Evolutionary conservation across 495 filamentous ascomycete genomes (phyloP).

Genomic region (Sabuloglossum arenarium): DNA sequence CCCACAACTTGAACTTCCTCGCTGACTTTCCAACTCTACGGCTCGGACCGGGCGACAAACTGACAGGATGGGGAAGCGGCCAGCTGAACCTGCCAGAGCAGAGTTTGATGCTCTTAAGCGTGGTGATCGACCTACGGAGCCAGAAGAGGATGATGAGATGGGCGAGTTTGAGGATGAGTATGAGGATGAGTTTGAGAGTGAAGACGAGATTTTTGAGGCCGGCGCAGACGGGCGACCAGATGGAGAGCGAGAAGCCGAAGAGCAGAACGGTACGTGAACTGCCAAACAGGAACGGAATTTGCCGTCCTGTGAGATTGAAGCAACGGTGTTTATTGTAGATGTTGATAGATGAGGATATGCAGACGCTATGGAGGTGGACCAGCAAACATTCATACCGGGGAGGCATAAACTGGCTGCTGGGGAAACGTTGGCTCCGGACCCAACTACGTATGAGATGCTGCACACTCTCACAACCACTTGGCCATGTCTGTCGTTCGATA

Average conservation of each 20-base stretch:
- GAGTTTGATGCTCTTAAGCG: slow-evolving; percentile 22
- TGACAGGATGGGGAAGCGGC: slow-evolving; percentile 20
- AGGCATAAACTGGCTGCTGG: slow-evolving; percentile 68
- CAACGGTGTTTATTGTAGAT: not conserved
- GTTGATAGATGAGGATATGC: slow-evolving; percentile 4
- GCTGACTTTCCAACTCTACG: not conserved
- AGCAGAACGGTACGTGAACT: slow-evolving; percentile 26
- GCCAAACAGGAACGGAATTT: slow-evolving; percentile 1
- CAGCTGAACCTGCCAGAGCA: slow-evolving; percentile 17
- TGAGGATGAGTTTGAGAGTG: slow-evolving; percentile 92
- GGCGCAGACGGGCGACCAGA: slow-evolving; percentile 84
- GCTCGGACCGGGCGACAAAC: not conserved
- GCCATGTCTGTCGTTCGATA: slow-evolving; percentile 93
- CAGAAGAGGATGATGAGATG: slow-evolving; percentile 29
- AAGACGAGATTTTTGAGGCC: slow-evolving; percentile 87
- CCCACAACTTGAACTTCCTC: no score
- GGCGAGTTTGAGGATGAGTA: slow-evolving; percentile 92
- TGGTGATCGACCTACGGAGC: slow-evolving; percentile 18
- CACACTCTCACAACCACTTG: slow-evolving; percentile 80
- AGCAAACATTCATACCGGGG: slow-evolving; percentile 81
- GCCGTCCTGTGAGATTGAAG: not conserved
- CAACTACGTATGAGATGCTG: slow-evolving; percentile 87
- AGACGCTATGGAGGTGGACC: slow-evolving; percentile 81
- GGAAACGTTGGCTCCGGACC: slow-evolving; percentile 76
- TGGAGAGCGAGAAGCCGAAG: slow-evolving; percentile 78